Conservation (phyloP, 2,329 filamentous ascomycete genomes). For the Ceratocystis huliohia region DNA sequence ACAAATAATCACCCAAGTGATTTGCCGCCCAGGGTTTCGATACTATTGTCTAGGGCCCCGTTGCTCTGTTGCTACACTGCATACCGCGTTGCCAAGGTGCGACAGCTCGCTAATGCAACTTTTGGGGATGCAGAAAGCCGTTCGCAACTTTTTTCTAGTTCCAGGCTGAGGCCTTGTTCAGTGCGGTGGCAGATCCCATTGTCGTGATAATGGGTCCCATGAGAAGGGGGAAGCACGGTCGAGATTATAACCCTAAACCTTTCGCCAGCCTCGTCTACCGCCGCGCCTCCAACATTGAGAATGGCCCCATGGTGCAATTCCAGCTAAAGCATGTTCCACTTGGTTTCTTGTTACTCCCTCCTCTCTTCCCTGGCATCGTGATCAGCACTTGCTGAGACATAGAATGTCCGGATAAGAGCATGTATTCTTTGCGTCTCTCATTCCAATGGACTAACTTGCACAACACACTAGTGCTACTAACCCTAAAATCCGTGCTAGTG, state of each 20-base stretch:
- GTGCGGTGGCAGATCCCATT: background rate
- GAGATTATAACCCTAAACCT: background rate
- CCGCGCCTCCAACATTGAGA: background rate
- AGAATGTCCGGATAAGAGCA: too few species aligned
- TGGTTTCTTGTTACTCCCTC: too few species aligned
- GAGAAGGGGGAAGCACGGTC: background rate
- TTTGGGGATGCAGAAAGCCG: conserved; percentile 7
- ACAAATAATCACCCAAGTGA: background rate
- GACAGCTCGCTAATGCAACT: conserved; percentile 12
- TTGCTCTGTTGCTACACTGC: conserved; percentile 4
- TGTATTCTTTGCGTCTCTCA: too few species aligned
- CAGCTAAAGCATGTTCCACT: background rate
- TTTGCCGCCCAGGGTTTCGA: background rate
- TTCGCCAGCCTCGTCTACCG: too few species aligned
- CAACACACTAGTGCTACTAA: background rate
- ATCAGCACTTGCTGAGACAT: too few species aligned
- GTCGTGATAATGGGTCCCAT: background rate
- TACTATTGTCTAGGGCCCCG: background rate
- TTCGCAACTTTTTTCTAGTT: conserved; percentile 3
- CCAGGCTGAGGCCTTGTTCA: background rate
- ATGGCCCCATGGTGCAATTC: background rate
- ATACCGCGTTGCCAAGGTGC: conserved; percentile 9
- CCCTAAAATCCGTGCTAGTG: background rate
- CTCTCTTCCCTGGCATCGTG: too few species aligned
- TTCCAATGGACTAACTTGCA: background rate